Percentiles rank a stretch among this genome's conserved stretches.
phyloP scores from a whole-genome alignment of 495 filamentous ascomycete genomes.

The Recurvomyces mirabilis region DNA sequence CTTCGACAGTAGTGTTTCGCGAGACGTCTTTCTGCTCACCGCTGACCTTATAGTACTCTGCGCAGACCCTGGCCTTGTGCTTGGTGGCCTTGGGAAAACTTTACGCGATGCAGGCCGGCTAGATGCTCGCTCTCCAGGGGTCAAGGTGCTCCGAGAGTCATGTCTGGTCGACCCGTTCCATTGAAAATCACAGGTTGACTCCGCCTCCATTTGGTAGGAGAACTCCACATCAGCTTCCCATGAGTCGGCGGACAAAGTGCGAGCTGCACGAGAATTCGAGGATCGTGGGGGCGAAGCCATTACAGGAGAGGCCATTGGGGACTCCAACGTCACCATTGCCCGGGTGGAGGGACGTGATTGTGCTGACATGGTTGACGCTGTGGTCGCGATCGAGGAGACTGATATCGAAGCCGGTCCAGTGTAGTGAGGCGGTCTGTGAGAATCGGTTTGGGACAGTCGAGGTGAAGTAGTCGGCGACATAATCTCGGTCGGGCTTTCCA shows the following conservation, averaged over 20 bases:
- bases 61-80: too few relatives aligned
- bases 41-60: too few relatives aligned
- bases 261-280: constrained; percentile 23
- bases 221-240: constrained; percentile 97
- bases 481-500: too few relatives aligned
- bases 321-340: too few relatives aligned
- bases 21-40: too few relatives aligned
- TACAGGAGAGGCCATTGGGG: background rate
- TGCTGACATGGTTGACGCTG: background rate
- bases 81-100: too few relatives aligned
- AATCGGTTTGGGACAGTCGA: too few relatives aligned
- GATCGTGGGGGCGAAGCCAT: background rate
- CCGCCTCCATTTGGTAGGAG: constrained; percentile 82
- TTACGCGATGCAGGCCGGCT: too few relatives aligned
- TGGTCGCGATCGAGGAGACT: background rate
- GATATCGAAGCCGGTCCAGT: background rate
- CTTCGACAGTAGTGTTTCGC: too few relatives aligned
- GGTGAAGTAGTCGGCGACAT: too few relatives aligned
- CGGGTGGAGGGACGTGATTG: background rate
- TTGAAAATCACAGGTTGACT: constrained; percentile 82
- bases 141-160: too few relatives aligned
- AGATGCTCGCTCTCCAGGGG: too few relatives aligned
- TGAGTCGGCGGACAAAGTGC: constrained; percentile 41
- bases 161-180: constrained; percentile 47
- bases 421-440: background rate